Evolutionary conservation across 768 basidiomycete species (phyloP).

Genomic region (Cystobasidium ongulense): DNA sequence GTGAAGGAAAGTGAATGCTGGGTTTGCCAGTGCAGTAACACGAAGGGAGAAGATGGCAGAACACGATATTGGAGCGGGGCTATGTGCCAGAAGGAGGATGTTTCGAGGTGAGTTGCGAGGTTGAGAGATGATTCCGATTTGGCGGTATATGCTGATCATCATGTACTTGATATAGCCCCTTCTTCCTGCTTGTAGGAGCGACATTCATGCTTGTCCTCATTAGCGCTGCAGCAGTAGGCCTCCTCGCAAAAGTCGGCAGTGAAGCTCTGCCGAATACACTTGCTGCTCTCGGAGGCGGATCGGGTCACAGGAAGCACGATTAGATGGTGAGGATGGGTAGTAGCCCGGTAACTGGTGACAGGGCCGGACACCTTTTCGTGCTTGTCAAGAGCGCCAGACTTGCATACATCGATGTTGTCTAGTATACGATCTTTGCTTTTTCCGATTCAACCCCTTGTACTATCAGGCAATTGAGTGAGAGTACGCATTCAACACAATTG

Average conservation of each 20-base stretch:
- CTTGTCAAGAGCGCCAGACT: too few relatives aligned
- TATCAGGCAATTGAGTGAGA: too few relatives aligned
- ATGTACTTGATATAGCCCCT: not conserved
- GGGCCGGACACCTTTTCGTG: too few relatives aligned
- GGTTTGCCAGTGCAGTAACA: conserved; percentile 14
- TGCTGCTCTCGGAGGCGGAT: conserved; percentile 7
- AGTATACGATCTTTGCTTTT: too few relatives aligned
- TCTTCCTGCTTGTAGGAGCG: conserved; percentile 26
- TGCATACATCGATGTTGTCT: too few relatives aligned
- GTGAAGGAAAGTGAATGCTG: not conserved
- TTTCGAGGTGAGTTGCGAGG: not conserved
- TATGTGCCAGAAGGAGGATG: conserved; percentile 24
- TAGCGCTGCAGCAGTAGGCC: not conserved
- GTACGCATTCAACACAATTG: too few relatives aligned
- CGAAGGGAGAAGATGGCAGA: not conserved
- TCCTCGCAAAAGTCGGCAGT: conserved; percentile 7
- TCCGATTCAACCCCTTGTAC: too few relatives aligned
- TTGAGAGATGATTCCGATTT: not conserved
- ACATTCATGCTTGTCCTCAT: conserved; percentile 2
- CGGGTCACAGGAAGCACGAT: conserved; percentile 19
- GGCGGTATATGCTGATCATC: not conserved
- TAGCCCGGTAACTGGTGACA: too few relatives aligned
- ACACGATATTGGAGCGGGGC: conserved; percentile 14
- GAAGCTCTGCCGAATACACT: conserved; percentile 17
- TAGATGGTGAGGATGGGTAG: not conserved